Conservation (phyloP, 2,329 filamentous ascomycete species). For the Helicocarpus griseus region DNA sequence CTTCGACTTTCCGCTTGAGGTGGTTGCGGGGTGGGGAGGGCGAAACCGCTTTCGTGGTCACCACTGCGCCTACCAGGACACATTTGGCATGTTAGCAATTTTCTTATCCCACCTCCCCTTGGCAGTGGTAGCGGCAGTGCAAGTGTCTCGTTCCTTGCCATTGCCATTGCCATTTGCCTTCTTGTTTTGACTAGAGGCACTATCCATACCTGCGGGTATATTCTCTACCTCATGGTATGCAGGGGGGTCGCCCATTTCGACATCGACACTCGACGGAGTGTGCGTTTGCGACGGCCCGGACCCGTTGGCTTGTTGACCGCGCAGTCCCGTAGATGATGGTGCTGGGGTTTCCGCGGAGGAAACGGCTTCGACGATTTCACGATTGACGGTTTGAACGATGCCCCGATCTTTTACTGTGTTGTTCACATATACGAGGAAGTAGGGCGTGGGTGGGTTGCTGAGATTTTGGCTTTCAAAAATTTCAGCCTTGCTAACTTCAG, state of each 20-base stretch:
- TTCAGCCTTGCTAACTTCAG: conserved; percentile 54
- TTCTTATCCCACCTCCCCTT: conserved; percentile 1
- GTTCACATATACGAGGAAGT: conserved; percentile 74
- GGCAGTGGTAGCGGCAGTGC: not conserved
- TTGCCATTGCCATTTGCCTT: not conserved
- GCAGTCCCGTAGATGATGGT: not conserved
- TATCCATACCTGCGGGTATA: not conserved
- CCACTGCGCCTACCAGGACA: conserved; percentile 21
- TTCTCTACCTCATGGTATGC: conserved; percentile 4
- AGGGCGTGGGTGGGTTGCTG: conserved; percentile 60
- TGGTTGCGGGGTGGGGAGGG: conserved; percentile 18
- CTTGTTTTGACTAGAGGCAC: not conserved
- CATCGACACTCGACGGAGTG: not conserved
- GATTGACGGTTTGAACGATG: conserved; percentile 49
- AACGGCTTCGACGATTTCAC: conserved; percentile 25
- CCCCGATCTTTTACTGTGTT: conserved; percentile 51
- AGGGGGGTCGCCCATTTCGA: conserved; percentile 1
- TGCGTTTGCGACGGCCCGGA: not conserved
- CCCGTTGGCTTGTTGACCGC: not conserved
- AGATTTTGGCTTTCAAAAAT: conserved; percentile 60
- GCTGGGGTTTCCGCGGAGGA: not conserved
- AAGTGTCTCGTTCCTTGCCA: not conserved
- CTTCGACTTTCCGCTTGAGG: conserved; percentile 25
- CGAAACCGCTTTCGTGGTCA: conserved; percentile 9
- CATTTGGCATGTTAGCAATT: conserved; percentile 18